These are phyloP conservation scores for Serpula lacrymans DNA, from an alignment of 768 basidiomycete genomes.

Conservation along the genomic window DNA sequence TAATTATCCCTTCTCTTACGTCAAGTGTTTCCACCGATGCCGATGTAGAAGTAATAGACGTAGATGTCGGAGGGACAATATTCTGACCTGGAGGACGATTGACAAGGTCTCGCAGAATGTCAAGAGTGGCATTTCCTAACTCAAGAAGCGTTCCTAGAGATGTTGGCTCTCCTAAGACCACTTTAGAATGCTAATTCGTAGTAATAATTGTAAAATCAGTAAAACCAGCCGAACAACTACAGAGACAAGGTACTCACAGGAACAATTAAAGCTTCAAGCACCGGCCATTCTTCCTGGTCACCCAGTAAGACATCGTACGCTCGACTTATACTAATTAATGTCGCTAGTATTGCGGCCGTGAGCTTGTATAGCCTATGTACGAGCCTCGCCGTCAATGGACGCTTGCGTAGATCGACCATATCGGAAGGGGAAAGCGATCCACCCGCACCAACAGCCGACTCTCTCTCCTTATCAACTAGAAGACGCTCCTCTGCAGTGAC, in stretches of 20 bases:
- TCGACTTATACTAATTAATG: conserved; percentile 65
- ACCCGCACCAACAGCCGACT: conserved; percentile 17
- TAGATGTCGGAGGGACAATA: conserved; percentile 36
- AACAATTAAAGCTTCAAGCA: conserved; percentile 62
- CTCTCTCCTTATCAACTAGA: conserved; percentile 60
- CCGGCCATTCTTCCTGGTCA: conserved; percentile 69
- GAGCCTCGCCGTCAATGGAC: conserved; percentile 70
- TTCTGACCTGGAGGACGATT: conserved; percentile 58
- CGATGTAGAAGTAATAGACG: conserved; percentile 20
- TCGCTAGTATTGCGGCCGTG: conserved; percentile 64
- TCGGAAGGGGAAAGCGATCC: conserved; percentile 36
- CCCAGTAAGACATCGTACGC: conserved; percentile 65
- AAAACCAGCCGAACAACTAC: neutral
- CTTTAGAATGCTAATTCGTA: conserved; percentile 69
- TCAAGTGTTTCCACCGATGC: conserved; percentile 41
- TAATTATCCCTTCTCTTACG: conserved; percentile 55
- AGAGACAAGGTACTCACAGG: conserved; percentile 52
- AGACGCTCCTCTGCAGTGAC: conserved; percentile 71
- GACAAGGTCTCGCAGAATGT: conserved; percentile 66
- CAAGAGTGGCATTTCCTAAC: conserved; percentile 72
- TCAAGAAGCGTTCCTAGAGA: conserved; percentile 88
- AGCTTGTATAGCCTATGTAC: conserved; percentile 70
- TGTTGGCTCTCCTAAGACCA: conserved; percentile 76
- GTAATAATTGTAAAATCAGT: conserved; percentile 3
- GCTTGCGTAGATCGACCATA: conserved; percentile 58